Evolutionary conservation across 345 rosid genomes (phyloP), one percentile per base, ranked within the genome.

Genomic region (Corchorus olitorius): DNA sequence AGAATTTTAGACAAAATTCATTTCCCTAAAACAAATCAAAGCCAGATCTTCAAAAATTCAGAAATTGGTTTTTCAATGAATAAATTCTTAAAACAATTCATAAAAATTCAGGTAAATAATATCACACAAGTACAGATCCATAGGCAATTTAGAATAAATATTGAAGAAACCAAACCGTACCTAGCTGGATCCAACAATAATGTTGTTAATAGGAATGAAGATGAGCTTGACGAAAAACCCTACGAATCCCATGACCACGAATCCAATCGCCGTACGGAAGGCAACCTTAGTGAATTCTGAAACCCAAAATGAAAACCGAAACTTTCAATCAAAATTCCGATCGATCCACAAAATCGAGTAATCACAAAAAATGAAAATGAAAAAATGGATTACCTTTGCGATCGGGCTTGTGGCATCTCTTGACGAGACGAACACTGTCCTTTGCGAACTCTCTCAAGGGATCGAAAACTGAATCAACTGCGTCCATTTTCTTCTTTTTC

Each of bases 361-460:
- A 48, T 16, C 34, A 10, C 13, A 10, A 22, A 2, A 46, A 74
- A 27, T 27, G 27, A 8, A 20, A 58, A 41, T 20, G 27, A 20
- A 27, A 20, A n/a, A 74, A 6, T 35, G 1, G 35, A 3, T 76
- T 33, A 88, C 94, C 92, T 85, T 91, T 89, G 58, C 91, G 88
- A 79, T 91, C 97, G 79, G 97, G 94, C 69, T 91, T 91, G 87
- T 91, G 94, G 72, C 97, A 91, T 61, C 97, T 83, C 87, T 91
- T 91, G 62, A 91, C 92, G 77, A 89, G 91, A 33, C 97, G 94
- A 33, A 83, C 83, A 63, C 97, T 89, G 71, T 92, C 94, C 80
- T 90, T 90, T 34, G 94, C 90, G 76, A 91, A 91, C 52, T 89
- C 92, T 79, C 97, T 89, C 53, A 91, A 88, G 15, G 97, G 97